Conservation (phyloP, 2,329 filamentous ascomycete species). For the Torrubiella hemipterigena region DNA sequence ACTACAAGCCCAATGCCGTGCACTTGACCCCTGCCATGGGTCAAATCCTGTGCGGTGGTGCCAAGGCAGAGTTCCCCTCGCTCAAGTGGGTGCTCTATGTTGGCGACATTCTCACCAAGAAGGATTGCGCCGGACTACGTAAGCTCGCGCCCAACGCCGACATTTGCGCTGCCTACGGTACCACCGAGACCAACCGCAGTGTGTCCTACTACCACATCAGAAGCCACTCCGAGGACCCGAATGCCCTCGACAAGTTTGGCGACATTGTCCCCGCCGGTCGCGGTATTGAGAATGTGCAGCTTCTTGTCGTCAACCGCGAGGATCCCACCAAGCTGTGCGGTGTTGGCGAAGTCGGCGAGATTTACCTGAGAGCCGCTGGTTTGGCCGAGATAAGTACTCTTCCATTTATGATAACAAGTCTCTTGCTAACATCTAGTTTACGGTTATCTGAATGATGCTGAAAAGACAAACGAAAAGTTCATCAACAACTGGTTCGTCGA, state of each 20-base stretch:
- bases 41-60: conserved; percentile 81
- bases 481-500: conserved; percentile 79
- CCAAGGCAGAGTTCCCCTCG: conserved; percentile 61
- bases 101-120: conserved; percentile 76
- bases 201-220: conserved; percentile 78
- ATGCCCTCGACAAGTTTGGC: conserved; percentile 26
- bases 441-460: conserved; percentile 53
- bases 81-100: conserved; percentile 82
- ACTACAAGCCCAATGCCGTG: conserved; percentile 62
- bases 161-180: conserved; percentile 81
- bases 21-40: conserved; percentile 96
- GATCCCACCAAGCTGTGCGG: conserved; percentile 57
- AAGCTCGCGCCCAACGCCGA: conserved; percentile 60
- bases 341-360: conserved; percentile 73
- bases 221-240: conserved; percentile 48
- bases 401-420: neutral
- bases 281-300: conserved; percentile 82
- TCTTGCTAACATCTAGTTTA: conserved; percentile 5
- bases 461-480: conserved; percentile 64
- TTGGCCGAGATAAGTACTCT: conserved; percentile 51
- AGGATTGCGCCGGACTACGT: conserved; percentile 68
- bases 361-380: conserved; percentile 71
- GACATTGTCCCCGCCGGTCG: conserved; percentile 74
- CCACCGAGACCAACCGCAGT: conserved; percentile 71
- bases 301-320: conserved; percentile 68